Base-by-base conservation (phyloP, 2,329 filamentous ascomycete species). In the Bipolaris gigantea region DNA sequence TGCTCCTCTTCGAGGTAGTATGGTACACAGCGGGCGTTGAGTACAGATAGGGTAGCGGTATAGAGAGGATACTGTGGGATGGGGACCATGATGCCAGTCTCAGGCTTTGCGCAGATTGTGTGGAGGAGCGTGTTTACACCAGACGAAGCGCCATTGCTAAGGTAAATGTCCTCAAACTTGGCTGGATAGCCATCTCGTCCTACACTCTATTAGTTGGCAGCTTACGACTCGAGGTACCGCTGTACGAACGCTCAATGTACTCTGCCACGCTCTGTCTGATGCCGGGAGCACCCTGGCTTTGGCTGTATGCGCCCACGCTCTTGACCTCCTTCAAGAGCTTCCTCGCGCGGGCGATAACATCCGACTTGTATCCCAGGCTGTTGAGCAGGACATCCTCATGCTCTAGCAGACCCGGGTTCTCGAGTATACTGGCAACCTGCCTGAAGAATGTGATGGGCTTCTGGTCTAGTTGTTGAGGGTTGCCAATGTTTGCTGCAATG, bases 391-490 rank as follows among this genome's bases (percentile, higher is more conserved):
- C 87, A 62, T 93, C 85, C 74, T 91, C 86, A 66, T 95, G 87
- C 71, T 96, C 83, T 56, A 99, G 82, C 32, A 99, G 81, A 53
- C 81, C 75, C 0, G 94, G 94, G 80, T 97, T 92, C 81, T 99
- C 94, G 55, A 97, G 78, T 59, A 99, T 76, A 77, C 91, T 96
- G 69, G 94, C 84, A 25, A 99, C 94, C 79, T 99, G 93, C 66
- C 94, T 88, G 85, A 99, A 97, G 83, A 97, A 99, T 65, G 94
- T 99, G 70, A 99, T 93, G 70, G 94, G 94, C 82, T 97, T 95
- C 83, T 99, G 94, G 79, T 97, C 94, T 60, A 99, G 86, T 79
- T 99, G 94, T 78, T 99, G 94, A 4, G 94, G 94, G 81, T 99
- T 99, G 72, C 94, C 94, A 71, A 99, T 99, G 80, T 99, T 99